Base-by-base conservation (phyloP, 495 filamentous ascomycete genomes). In the Penicillium fimorum region DNA sequence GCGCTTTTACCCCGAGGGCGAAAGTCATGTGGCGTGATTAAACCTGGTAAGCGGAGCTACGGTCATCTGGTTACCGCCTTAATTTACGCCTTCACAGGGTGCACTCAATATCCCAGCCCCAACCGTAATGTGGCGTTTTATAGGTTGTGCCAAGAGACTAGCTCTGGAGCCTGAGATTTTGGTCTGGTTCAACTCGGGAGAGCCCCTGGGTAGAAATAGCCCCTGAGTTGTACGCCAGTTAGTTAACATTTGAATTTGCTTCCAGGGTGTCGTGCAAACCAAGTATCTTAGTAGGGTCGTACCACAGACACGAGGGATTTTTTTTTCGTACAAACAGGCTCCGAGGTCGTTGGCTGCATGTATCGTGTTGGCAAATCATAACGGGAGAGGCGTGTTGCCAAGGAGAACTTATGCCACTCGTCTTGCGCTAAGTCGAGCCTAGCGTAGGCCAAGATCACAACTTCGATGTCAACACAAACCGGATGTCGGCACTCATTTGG, bases 301-400 rank as follows among this genome's bases (percentile, higher is more conserved):
- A 47, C 45, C 17, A 33, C 5, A 11, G n/a, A 12, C n/a, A 29
- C 5, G 6, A 17, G 18, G 13, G 11, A 22, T 20, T 13, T 1
- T 29, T 13, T 4, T 17, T 47, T 11, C 44, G 25, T 25, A 27
- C 15, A 17, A 47, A 47, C 25, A 13, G 4, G 29, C 9, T 32
- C 11, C 5, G n/a, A 18, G 27, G 3, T 3, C 4, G 11, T 18
- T 33, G 45, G n/a, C 27, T 20, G 29, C 8, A 20, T 18, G 45
- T 29, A 8, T 15, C 44, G 29, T 46, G 6, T 32, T 12, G 13
- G 17, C 38, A 22, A 43, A 52, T 52, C 50, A 52, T n/a, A 15
- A 20, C 30, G 32, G 30, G 29, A 43, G 37, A 29, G 50, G 50
- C 37, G 24, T 30, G 11, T 43, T 52, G 50, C 25, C 50, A 52